Evolutionary conservation across 164 flowering plant genomes (phyloP), one percentile per base, ranked within the genome.

Genomic region (Taxillus chinensis): DNA sequence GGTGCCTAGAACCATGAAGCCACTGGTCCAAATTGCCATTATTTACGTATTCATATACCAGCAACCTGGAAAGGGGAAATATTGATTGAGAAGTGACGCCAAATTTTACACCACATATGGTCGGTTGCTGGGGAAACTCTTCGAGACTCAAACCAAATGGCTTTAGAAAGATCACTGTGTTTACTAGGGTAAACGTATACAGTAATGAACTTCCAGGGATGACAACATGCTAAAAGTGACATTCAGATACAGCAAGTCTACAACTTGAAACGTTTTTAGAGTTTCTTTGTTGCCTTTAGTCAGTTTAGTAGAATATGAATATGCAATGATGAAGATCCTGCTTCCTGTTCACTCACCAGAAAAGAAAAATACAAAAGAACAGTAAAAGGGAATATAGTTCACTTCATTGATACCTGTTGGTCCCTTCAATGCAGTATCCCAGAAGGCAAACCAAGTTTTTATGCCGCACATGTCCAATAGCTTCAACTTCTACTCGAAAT

Each of bases 401-500:
- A 3, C 12, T 48, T 48, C 12, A 3, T 48, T 0, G 16, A 7
- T 74, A 86, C 97, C 97, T 90, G 66, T 90, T 93, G 8, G 88
- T 84, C 62, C 97, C 97, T 77, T 90, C 97, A 63, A 90, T 76
- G 71, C 97, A 88, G 72, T 85, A 89, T 2, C 98, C 98, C 57
- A 91, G 78, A 63, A 91, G 96, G 39, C 97, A 77, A 70, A 91
- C 97, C 56, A 91, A 77, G 68, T 91, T 88, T 68, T 91, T 91
- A 73, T 91, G 97, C 48, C 97, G 82, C 46, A 88, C 92, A 72
- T 91, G 90, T 45, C 96, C 97, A 62, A 91, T 88, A 45, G 97
- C 97, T 70, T 91, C 97, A 62, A 91, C 96, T 77, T 91, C 97
- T 57, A 85, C 93, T 66, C 88, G 82, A 52, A 89, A 91, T 75